Evolutionary conservation across 352 stramenopile genomes (phyloP).

Genomic region (Globisporangium acanthophoron): DNA sequence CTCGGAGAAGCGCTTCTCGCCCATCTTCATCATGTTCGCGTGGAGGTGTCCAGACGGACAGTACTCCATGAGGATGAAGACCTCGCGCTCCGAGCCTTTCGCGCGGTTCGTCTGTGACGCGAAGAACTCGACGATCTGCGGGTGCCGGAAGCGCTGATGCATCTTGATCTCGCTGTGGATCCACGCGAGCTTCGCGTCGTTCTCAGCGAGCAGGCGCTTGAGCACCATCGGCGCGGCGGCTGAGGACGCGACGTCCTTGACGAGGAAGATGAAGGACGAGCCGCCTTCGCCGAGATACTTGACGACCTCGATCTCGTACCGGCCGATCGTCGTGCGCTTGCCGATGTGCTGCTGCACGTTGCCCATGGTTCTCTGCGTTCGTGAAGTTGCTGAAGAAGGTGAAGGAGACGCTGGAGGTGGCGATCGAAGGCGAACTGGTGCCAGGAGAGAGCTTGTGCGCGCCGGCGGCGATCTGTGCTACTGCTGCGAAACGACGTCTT

Average conservation of each 20-base stretch:
- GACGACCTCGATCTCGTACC: constrained; percentile 57
- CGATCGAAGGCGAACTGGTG: neutral
- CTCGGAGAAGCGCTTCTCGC: constrained; percentile 55
- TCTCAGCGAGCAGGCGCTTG: constrained; percentile 71
- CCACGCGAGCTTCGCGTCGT: constrained; percentile 49
- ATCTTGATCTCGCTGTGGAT: constrained; percentile 70
- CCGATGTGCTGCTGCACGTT: constrained; percentile 81
- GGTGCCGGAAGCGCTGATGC: constrained; percentile 63
- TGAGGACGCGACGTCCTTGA: constrained; percentile 44
- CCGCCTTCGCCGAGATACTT: constrained; percentile 77
- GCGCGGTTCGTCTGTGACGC: constrained; percentile 41
- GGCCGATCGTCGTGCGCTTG: constrained; percentile 51
- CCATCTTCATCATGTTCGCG: constrained; percentile 90
- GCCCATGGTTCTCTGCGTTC: constrained; percentile 27
- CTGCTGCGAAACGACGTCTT: constrained; percentile 18
- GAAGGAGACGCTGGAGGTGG: neutral
- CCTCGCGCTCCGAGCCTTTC: constrained; percentile 58
- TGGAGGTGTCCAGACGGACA: constrained; percentile 92
- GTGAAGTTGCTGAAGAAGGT: too few relatives aligned
- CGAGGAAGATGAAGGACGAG: constrained; percentile 81
- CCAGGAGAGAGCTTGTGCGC: neutral
- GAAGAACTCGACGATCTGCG: constrained; percentile 66
- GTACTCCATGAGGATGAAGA: constrained; percentile 97
- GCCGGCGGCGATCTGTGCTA: too few relatives aligned
- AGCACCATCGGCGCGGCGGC: constrained; percentile 45